Conservation (phyloP, 371 early-diverging fungal genomes). For the Syncephalis plumigaleata region DNA sequence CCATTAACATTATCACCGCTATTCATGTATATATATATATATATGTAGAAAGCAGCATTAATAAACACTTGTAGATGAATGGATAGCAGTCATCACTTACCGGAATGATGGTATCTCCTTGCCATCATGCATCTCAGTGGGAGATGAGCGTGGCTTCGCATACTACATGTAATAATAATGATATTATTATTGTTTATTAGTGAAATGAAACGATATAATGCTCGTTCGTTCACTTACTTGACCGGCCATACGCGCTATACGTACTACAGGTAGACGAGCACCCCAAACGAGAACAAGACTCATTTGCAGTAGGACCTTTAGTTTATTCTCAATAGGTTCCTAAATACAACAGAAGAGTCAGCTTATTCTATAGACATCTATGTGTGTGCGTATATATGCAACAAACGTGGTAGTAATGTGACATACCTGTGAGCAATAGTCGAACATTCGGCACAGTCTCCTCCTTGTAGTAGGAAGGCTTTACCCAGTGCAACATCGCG, state of each 20-base stretch:
- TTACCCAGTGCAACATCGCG: slow-evolving; percentile 78
- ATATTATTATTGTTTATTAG: background rate
- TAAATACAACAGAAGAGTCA: slow-evolving; percentile 12
- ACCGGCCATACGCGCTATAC: slow-evolving; percentile 95
- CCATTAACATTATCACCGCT: slow-evolving; percentile 95
- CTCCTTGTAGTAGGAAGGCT: slow-evolving; percentile 89
- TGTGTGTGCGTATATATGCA: background rate
- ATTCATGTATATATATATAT: no score
- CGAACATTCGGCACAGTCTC: slow-evolving; percentile 97
- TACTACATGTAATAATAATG: slow-evolving; percentile 27
- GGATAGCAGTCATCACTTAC: slow-evolving; percentile 12
- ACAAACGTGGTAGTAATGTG: background rate
- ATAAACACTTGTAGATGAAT: no score
- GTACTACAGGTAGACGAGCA: slow-evolving; percentile 76
- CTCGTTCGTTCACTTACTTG: slow-evolving; percentile 21
- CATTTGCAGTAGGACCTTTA: slow-evolving; percentile 93
- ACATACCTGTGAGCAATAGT: slow-evolving; percentile 75
- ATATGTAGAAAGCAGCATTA: background rate
- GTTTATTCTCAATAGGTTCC: slow-evolving; percentile 78
- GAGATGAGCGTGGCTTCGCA: slow-evolving; percentile 90
- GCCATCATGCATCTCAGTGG: slow-evolving; percentile 77
- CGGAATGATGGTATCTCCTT: slow-evolving; percentile 55
- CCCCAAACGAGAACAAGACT: slow-evolving; percentile 89
- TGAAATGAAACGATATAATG: background rate
- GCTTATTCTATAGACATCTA: background rate